Conservation (phyloP, 805 yeast species). For the Saturnispora saitoi region DNA sequence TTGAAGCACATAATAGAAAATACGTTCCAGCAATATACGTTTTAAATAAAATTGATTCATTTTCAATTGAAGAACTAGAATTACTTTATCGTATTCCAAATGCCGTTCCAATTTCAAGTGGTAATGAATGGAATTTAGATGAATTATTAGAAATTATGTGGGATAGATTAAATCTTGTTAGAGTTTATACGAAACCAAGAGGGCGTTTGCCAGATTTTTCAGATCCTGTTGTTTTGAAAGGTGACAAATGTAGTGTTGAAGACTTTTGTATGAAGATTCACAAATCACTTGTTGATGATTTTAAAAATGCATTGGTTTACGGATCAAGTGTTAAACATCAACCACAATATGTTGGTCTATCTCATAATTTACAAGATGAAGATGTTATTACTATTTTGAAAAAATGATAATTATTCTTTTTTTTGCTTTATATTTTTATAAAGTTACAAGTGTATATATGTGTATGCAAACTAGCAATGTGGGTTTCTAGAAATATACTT, state of each 20-base stretch:
- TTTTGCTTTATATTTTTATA: neutral
- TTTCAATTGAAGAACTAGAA: conserved; percentile 89
- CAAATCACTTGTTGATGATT: conserved; percentile 87
- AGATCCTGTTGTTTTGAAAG: conserved; percentile 89
- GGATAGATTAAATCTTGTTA: conserved; percentile 80
- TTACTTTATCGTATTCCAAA: conserved; percentile 86
- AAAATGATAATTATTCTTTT: conserved; percentile 30
- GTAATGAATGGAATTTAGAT: conserved; percentile 94
- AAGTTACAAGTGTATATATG: neutral
- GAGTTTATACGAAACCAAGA: conserved; percentile 97
- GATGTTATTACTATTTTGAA: conserved; percentile 94
- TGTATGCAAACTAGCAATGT: conserved; percentile 12
- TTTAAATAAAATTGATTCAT: conserved; percentile 90
- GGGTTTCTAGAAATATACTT: conserved; percentile 13
- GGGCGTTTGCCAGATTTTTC: conserved; percentile 88
- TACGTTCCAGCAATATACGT: conserved; percentile 95
- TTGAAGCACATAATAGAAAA: conserved; percentile 83
- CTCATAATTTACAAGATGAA: conserved; percentile 82
- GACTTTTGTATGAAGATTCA: conserved; percentile 97
- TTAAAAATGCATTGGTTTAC: conserved; percentile 84
- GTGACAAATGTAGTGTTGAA: conserved; percentile 75
- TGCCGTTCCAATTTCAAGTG: conserved; percentile 95
- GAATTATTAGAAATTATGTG: conserved; percentile 93
- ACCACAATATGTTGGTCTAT: conserved; percentile 90
- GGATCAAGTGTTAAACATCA: conserved; percentile 96